Evolutionary conservation across 1,284 basidiomycete species (phyloP).

Genomic region (Apiotrichum brassicae): DNA sequence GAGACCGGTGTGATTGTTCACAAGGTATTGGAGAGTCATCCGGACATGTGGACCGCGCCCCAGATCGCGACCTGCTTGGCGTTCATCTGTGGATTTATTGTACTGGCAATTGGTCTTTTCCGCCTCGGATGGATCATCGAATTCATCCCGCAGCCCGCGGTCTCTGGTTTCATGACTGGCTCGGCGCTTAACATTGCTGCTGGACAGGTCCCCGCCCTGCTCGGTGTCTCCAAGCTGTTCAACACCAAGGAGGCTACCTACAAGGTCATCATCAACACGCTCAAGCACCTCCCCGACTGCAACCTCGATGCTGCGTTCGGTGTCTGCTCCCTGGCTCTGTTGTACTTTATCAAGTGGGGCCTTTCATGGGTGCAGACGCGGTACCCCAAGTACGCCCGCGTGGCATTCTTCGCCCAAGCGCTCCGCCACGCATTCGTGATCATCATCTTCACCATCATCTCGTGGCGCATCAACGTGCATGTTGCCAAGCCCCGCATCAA

Average conservation of each 20-base stretch:
- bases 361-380: constrained; percentile 58
- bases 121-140: constrained; percentile 92
- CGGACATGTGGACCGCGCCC: constrained; percentile 55
- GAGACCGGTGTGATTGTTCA: constrained; percentile 72
- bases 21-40: constrained; percentile 52
- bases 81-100: constrained; percentile 85
- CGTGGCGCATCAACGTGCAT: constrained; percentile 73
- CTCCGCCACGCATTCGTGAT: constrained; percentile 83
- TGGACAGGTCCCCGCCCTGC: constrained; percentile 75
- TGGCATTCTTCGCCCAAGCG: constrained; percentile 78
- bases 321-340: constrained; percentile 55
- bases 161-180: constrained; percentile 77
- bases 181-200: constrained; percentile 81
- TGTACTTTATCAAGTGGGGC: constrained; percentile 67
- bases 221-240: constrained; percentile 72
- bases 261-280: constrained; percentile 85
- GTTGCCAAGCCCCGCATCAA: constrained; percentile 64
- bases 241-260: constrained; percentile 76
- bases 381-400: constrained; percentile 66
- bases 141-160: constrained; percentile 73
- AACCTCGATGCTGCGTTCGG: constrained; percentile 85
- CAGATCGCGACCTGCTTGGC: constrained; percentile 81
- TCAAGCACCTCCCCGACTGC: constrained; percentile 65
- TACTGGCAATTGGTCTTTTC: constrained; percentile 86
- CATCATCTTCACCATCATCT: constrained; percentile 72